These are phyloP conservation scores for Glycine latifolia DNA, from an alignment of 306 rosid genomes.

Conservation along the genomic window DNA sequence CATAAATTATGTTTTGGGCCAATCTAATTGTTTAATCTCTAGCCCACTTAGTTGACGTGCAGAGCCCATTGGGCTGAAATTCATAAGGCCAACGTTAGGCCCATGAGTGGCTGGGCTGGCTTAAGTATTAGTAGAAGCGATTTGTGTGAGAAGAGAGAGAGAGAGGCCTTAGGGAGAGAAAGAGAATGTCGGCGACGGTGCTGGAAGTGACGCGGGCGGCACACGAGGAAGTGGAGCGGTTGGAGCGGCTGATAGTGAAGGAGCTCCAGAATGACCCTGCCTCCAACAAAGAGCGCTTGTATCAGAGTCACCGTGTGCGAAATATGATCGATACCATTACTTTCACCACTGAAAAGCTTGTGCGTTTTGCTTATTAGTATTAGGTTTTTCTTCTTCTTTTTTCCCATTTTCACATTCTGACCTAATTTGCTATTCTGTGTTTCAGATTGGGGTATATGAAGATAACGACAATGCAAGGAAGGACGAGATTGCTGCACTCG, in stretches of 20 bases:
- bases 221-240: slow-evolving; percentile 95
- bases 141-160: neutral
- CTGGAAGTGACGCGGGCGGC: slow-evolving; percentile 89
- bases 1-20: too few species aligned
- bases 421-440: neutral
- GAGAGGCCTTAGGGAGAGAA: neutral
- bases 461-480: slow-evolving; percentile 89
- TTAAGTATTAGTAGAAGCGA: neutral
- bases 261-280: slow-evolving; percentile 88
- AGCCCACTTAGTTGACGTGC: too few species aligned
- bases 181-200: slow-evolving; percentile 90
- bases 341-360: slow-evolving; percentile 75
- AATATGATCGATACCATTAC: slow-evolving; percentile 78
- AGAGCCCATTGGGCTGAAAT: neutral
- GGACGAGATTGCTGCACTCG: slow-evolving; percentile 98
- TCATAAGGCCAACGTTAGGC: neutral
- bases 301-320: slow-evolving; percentile 89
- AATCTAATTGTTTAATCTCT: too few species aligned
- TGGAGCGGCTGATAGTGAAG: slow-evolving; percentile 87
- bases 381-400: neutral
- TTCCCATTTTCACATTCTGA: neutral
- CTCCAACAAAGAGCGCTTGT: slow-evolving; percentile 74
- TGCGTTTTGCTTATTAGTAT: slow-evolving; percentile 5
- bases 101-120: neutral
- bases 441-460: slow-evolving; percentile 83